A percentile compares a stretch with the other conserved stretches of the same genome.
Evolutionary conservation across 2,329 filamentous ascomycete genomes (phyloP).

Genomic region (Penicillium crustosum): DNA sequence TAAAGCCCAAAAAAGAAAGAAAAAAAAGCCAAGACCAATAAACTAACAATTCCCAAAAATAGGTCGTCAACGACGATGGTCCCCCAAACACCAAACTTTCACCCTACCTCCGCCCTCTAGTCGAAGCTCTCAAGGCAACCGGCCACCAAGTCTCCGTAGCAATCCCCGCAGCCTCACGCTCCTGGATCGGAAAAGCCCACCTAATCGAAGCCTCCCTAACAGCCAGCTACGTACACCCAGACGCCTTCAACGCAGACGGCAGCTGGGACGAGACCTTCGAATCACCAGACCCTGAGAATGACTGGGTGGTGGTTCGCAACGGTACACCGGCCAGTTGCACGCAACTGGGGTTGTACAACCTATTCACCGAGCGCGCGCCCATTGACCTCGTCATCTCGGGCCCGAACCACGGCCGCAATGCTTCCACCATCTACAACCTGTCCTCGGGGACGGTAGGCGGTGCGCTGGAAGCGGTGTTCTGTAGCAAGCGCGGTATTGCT

Average conservation of each 20-base stretch:
- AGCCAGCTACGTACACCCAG: constrained; percentile 72
- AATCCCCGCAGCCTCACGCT: constrained; percentile 81
- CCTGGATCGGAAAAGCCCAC: constrained; percentile 96
- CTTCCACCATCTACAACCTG: constrained; percentile 72
- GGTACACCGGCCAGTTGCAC: constrained; percentile 75
- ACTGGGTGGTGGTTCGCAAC: constrained; percentile 71
- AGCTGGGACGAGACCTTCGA: constrained; percentile 43
- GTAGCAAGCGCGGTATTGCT: constrained; percentile 67
- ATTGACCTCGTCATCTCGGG: constrained; percentile 73
- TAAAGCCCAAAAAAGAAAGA: background rate
- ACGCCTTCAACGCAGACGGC: constrained; percentile 56
- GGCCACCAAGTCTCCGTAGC: constrained; percentile 85
- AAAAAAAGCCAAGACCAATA: background rate
- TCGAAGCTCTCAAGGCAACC: constrained; percentile 64
- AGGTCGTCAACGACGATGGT: constrained; percentile 68
- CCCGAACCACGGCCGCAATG: constrained; percentile 77
- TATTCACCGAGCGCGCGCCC: constrained; percentile 66
- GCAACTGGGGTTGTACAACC: constrained; percentile 74
- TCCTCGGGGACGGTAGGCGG: constrained; percentile 75
- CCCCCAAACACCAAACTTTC: constrained; percentile 70
- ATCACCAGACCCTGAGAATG: constrained; percentile 28
- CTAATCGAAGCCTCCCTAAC: constrained; percentile 82
- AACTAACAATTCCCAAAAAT: constrained; percentile 6
- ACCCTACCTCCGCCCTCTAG: constrained; percentile 71
- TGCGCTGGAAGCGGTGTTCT: constrained; percentile 71